A percentile compares a stretch with the other conserved stretches of the same genome.
Conservation (phyloP, 2,329 filamentous ascomycete genomes). For the Fonsecaea pugnacius region DNA sequence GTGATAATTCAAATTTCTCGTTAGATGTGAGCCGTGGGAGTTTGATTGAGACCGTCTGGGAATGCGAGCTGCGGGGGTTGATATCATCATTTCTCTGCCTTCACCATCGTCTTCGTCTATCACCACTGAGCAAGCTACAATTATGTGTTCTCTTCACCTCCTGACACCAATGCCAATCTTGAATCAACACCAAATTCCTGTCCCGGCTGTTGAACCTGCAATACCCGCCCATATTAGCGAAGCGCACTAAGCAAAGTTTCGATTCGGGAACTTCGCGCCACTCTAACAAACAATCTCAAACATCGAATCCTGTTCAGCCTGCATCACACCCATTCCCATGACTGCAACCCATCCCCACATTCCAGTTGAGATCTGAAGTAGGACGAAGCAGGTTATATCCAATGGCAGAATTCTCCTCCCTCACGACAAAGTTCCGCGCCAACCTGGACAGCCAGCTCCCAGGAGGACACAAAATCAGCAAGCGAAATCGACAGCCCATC, state of each 20-base stretch:
- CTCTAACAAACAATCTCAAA: neutral
- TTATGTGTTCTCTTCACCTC: too few relatives aligned
- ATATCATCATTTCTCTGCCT: neutral
- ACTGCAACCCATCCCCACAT: neutral
- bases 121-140: too few relatives aligned
- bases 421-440: constrained; percentile 48
- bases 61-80: neutral
- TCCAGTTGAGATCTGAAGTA: neutral
- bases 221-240: neutral
- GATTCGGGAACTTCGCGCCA: neutral
- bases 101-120: neutral
- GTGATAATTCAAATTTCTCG: neutral
- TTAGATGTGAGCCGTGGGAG: too few relatives aligned
- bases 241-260: neutral
- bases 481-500: constrained; percentile 86
- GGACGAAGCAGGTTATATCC: neutral
- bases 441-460: constrained; percentile 66
- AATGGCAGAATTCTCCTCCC: constrained; percentile 33
- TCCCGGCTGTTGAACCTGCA: neutral
- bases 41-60: too few relatives aligned
- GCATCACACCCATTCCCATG: neutral
- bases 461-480: constrained; percentile 62
- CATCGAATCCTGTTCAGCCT: neutral
- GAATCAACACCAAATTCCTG: neutral
- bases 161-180: too few relatives aligned